Evolutionary conservation across 2,329 filamentous ascomycete species (phyloP).

Genomic region (Sporothrix inflata): DNA sequence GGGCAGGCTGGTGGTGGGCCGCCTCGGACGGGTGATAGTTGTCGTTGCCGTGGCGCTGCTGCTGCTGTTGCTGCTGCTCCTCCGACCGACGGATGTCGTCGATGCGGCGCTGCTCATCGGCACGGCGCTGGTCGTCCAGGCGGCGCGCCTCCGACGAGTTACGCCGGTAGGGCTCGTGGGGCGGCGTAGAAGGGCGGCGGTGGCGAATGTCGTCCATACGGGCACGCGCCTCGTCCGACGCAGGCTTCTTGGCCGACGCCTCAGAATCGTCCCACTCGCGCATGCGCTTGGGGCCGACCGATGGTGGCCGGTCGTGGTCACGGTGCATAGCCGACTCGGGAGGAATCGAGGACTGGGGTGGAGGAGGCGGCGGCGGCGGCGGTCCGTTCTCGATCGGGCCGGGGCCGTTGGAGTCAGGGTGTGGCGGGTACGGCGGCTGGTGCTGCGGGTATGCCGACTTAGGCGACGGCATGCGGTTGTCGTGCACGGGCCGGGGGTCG

Average conservation of each 20-base stretch:
- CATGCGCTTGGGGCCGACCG: slow-evolving; percentile 78
- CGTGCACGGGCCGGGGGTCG: slow-evolving; percentile 79
- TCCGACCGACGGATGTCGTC: slow-evolving; percentile 59
- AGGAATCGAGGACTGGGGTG: slow-evolving; percentile 55
- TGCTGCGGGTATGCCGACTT: slow-evolving; percentile 83
- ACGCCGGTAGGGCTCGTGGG: slow-evolving; percentile 70
- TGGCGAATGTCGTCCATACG: slow-evolving; percentile 83
- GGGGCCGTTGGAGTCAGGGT: slow-evolving; percentile 71
- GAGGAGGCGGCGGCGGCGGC: slow-evolving; percentile 56
- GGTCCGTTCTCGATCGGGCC: slow-evolving; percentile 61
- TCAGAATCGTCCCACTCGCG: slow-evolving; percentile 95
- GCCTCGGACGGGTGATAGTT: slow-evolving; percentile 89
- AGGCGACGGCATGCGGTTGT: slow-evolving; percentile 88
- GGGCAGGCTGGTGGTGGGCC: slow-evolving; percentile 77
- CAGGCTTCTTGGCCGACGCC: slow-evolving; percentile 76
- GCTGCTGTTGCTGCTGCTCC: slow-evolving; percentile 55
- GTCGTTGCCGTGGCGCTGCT: slow-evolving; percentile 64
- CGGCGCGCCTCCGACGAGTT: slow-evolving; percentile 75
- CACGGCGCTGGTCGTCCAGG: slow-evolving; percentile 64
- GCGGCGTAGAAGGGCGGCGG: slow-evolving; percentile 76
- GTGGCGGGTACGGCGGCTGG: slow-evolving; percentile 65
- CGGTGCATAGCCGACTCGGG: slow-evolving; percentile 68
- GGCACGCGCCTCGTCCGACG: slow-evolving; percentile 84
- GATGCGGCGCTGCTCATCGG: slow-evolving; percentile 62
- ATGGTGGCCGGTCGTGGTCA: slow-evolving; percentile 74